These are phyloP conservation scores for Penicillium sp. DNA, from an alignment of 2,329 filamentous ascomycete genomes.

Conservation along the genomic window DNA sequence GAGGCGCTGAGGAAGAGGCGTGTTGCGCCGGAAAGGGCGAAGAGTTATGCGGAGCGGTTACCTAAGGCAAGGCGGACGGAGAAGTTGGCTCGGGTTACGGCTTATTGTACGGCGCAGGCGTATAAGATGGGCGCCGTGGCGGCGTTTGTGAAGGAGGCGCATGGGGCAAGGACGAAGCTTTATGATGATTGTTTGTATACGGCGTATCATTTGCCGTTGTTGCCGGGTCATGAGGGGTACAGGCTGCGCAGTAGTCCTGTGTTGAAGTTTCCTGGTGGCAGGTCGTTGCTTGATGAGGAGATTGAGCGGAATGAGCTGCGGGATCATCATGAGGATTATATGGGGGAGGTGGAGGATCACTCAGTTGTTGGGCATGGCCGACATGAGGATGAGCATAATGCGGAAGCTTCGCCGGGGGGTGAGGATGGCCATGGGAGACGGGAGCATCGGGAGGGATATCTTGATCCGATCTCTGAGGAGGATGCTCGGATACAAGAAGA, in stretches of 20 bases:
- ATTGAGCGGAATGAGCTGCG: constrained; percentile 90
- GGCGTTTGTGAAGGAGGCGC: constrained; percentile 81
- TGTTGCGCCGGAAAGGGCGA: constrained; percentile 59
- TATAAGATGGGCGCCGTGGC: constrained; percentile 90
- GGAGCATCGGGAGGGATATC: constrained; percentile 14
- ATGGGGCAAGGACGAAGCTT: constrained; percentile 89
- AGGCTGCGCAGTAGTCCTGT: constrained; percentile 87
- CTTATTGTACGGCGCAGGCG: constrained; percentile 92
- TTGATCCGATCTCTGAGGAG: constrained; percentile 18
- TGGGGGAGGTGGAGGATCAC: constrained; percentile 62
- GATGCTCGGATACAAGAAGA: constrained; percentile 8
- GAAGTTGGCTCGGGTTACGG: constrained; percentile 85
- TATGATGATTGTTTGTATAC: constrained; percentile 98
- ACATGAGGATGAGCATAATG: constrained; percentile 32
- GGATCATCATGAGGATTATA: constrained; percentile 90
- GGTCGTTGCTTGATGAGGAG: constrained; percentile 89
- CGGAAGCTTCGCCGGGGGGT: constrained; percentile 15
- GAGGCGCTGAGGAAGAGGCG: constrained; percentile 60
- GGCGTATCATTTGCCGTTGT: constrained; percentile 87
- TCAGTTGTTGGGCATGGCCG: constrained; percentile 41
- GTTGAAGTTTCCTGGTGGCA: constrained; percentile 88
- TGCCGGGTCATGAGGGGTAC: constrained; percentile 84
- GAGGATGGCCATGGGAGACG: constrained; percentile 11
- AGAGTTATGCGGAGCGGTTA: constrained; percentile 91
- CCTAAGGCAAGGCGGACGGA: constrained; percentile 86